Conservation (phyloP, 2,329 filamentous ascomycete genomes). For the Phyllosticta paracitricarpa region DNA sequence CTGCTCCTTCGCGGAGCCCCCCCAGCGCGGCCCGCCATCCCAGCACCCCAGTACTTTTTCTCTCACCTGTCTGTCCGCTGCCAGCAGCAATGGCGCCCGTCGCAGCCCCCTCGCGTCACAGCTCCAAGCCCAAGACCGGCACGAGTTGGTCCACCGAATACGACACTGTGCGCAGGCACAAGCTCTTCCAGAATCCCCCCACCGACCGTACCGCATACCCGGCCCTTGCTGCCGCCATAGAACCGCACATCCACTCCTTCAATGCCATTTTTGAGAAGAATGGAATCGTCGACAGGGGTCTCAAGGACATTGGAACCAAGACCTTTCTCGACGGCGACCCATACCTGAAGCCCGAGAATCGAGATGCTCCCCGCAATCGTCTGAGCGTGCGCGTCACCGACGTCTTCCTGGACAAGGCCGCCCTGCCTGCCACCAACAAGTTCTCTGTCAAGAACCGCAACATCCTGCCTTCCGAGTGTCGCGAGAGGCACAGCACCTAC, state of each 20-base stretch:
- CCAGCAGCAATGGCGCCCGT: background rate
- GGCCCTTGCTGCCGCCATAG: slow-evolving; percentile 70
- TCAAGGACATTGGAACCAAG: slow-evolving; percentile 86
- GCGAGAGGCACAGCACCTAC: slow-evolving; percentile 88
- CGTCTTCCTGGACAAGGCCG: slow-evolving; percentile 71
- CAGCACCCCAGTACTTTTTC: background rate
- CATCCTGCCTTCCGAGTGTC: slow-evolving; percentile 83
- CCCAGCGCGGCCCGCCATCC: too few species aligned
- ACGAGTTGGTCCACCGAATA: slow-evolving; percentile 78
- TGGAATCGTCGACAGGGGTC: slow-evolving; percentile 62
- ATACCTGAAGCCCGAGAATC: slow-evolving; percentile 42
- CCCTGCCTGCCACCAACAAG: slow-evolving; percentile 74
- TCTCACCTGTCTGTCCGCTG: background rate
- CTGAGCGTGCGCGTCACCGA: slow-evolving; percentile 71
- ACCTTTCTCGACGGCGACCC: slow-evolving; percentile 71
- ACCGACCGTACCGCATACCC: slow-evolving; percentile 83
- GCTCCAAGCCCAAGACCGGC: slow-evolving; percentile 19
- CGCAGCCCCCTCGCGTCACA: slow-evolving; percentile 8
- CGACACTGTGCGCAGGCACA: slow-evolving; percentile 74
- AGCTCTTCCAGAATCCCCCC: slow-evolving; percentile 81
- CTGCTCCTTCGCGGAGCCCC: too few species aligned
- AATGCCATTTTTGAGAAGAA: slow-evolving; percentile 73
- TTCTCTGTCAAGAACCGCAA: slow-evolving; percentile 68
- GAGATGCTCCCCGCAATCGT: slow-evolving; percentile 56
- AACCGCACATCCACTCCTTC: slow-evolving; percentile 92